Evolutionary conservation across 1,284 basidiomycete genomes (phyloP), one percentile per base, ranked within the genome.

Genomic region (Thecaphora thlaspeos): DNA sequence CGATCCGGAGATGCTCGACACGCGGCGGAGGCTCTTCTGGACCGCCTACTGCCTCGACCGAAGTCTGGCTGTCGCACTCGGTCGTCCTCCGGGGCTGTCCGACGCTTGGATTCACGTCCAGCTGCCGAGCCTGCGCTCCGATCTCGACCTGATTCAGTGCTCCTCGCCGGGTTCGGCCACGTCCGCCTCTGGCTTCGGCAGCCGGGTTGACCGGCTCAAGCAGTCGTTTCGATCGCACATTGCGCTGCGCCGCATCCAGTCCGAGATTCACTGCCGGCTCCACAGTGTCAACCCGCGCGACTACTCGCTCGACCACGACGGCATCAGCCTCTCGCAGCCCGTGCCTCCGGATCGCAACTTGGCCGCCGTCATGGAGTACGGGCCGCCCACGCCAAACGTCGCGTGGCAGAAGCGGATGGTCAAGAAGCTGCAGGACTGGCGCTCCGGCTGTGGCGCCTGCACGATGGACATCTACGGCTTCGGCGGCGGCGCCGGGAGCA

Each of bases 281-380:
- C 61, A 64, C 48, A 64, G 61, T 18, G 61, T 64, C 45, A 64
- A 64, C 21, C 61, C 61, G 4, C 52, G 61, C 26, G 61, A 64
- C 50, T 64, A 64, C 23, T 55, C 61, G 15, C 53, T 64, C 34
- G 61, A 64, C 41, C 51, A 60, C 28, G 56, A 59, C 23, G 56
- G 51, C 5, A 43, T 63, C 34, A 55, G 55, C 19, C 32, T 53
- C 1, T 50, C 52, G 8, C 52, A 63, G 41, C 49, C 61, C 2
- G 47, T 48, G 1, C 26, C 44, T 0, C 15, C 43, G 14, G 36
- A 48, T 7, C 56, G 51, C 11, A 60, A 55, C 5, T 43, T 64
- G n/a, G 61, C 61, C 12, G 21, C 56, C 4, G 51, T 64, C 18
- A 64, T 64, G 61, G 61, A 64, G 38, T 51, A 60, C 4, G 61